Evolutionary conservation across 2,329 filamentous ascomycete genomes (phyloP).

Genomic region (Acephala macrosclerotiorum): DNA sequence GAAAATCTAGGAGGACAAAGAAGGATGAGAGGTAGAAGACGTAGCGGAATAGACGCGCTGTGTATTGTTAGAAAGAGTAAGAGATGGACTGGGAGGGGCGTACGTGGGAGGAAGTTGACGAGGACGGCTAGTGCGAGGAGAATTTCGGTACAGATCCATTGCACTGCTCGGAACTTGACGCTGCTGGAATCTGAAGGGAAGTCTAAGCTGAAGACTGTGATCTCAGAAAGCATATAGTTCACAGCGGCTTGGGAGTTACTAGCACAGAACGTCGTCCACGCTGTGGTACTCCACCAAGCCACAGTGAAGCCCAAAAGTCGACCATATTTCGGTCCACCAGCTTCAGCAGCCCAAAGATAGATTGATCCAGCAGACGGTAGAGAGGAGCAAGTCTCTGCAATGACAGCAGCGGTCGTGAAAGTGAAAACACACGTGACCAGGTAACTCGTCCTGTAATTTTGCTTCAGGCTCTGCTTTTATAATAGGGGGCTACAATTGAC

Average conservation of each 20-base stretch:
- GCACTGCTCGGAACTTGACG: slow-evolving; percentile 65
- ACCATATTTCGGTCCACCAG: slow-evolving; percentile 52
- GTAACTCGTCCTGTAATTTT: slow-evolving; percentile 60
- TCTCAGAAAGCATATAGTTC: slow-evolving; percentile 64
- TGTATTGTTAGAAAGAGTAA: neutral
- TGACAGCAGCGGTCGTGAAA: slow-evolving; percentile 65
- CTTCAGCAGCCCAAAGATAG: slow-evolving; percentile 58
- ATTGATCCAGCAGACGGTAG: slow-evolving; percentile 47
- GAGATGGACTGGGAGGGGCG: slow-evolving; percentile 39
- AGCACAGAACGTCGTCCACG: slow-evolving; percentile 66
- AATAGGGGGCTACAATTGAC: slow-evolving; percentile 1
- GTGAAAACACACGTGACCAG: slow-evolving; percentile 65
- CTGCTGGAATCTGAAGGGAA: slow-evolving; percentile 60
- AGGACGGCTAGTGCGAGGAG: slow-evolving; percentile 57
- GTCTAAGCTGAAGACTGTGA: slow-evolving; percentile 62
- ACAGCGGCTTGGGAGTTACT: slow-evolving; percentile 60
- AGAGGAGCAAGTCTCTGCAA: slow-evolving; percentile 63
- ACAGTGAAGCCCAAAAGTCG: slow-evolving; percentile 51
- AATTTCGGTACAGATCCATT: slow-evolving; percentile 65
- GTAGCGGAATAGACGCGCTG: slow-evolving; percentile 48
- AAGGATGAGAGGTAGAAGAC: slow-evolving; percentile 51
- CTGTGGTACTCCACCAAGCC: slow-evolving; percentile 70
- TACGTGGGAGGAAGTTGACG: slow-evolving; percentile 59
- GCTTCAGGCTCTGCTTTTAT: slow-evolving; percentile 22
- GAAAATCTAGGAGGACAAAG: slow-evolving; percentile 64